Evolutionary conservation across 23 red algal species (phyloP), one percentile per base, ranked within the genome.

Genomic region (Gracilaria domingensis): DNA sequence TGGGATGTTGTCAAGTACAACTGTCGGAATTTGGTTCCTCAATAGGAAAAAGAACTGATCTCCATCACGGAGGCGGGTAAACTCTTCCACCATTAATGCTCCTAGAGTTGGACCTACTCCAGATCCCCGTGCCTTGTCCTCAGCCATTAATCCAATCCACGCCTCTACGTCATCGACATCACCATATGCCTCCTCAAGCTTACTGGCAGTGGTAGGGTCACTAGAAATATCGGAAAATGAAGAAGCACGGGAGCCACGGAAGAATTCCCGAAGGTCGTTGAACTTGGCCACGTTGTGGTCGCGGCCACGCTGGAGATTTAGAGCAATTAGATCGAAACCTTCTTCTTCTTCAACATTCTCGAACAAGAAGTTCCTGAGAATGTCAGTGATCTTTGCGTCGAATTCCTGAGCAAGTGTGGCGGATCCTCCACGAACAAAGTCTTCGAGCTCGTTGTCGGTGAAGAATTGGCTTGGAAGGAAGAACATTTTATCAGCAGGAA

Each of bases 311-410:
- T 93, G 89, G 25, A 81, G 26, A 36, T 93, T 93, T 8, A 83
- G 78, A 39, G 89, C 75, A n/a, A 93, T 71, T 9, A 93, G 32
- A 74, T 93, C 89, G 25, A 91, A 81, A 33, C 71, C 73, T 49
- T 81, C 87, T 49, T 91, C 87, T 3, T 79, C 82, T 11, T 45
- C 56, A 56, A 87, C 62, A 57, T 88, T 94, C 42, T 69, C 71
- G 79, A 94, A 94, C 12, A 94, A 29, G 29, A 81, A 79, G 39
- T 94, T 94, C 18, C 92, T 51, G 21, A 94, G 83, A 26, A 74
- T 25, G 37, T 79, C 42, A 20, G 72, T 58, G 25, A 88, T 60
- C 55, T 45, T 65, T 37, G 45, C 47, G 67, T 94, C 92, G 39
- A 88, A 71, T 76, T 94, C 83, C 51, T 94, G 83, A 5, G 83